Evolutionary conservation across 768 basidiomycete genomes (phyloP).

Genomic region (Tylopilus sp.): DNA sequence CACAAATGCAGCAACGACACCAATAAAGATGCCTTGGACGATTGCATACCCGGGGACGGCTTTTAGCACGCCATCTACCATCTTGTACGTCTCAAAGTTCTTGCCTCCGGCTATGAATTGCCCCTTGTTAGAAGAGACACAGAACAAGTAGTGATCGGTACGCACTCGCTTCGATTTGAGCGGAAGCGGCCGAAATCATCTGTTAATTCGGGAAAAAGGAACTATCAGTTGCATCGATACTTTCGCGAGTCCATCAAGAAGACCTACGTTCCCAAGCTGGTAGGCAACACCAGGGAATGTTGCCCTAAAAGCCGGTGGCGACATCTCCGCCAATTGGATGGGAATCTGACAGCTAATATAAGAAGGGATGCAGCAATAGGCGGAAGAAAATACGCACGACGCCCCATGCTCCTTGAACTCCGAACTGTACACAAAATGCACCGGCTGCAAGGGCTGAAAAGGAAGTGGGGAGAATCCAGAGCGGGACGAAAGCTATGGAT

Average conservation of each 20-base stretch:
- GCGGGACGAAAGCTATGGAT: conserved; percentile 52
- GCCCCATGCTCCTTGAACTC: conserved; percentile 90
- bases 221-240: not conserved
- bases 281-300: conserved; percentile 86
- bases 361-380: not conserved
- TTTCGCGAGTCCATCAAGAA: not conserved
- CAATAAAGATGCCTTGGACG: conserved; percentile 87
- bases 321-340: conserved; percentile 80
- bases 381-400: conserved; percentile 47
- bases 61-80: conserved; percentile 36
- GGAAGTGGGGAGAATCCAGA: conserved; percentile 77
- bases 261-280: conserved; percentile 66
- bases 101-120: conserved; percentile 53
- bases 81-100: conserved; percentile 49
- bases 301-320: conserved; percentile 85
- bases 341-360: conserved; percentile 43
- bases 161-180: conserved; percentile 75
- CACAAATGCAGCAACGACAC: conserved; percentile 74
- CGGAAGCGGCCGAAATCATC: conserved; percentile 70
- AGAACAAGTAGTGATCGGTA: not conserved
- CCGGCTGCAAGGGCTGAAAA: conserved; percentile 75
- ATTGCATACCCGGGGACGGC: conserved; percentile 64
- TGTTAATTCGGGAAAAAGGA: conserved; percentile 14
- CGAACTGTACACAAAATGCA: conserved; percentile 84
- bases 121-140: not conserved